phyloP scores from a whole-genome alignment of 2,329 filamentous ascomycete species.

The Fusarium longipes region DNA sequence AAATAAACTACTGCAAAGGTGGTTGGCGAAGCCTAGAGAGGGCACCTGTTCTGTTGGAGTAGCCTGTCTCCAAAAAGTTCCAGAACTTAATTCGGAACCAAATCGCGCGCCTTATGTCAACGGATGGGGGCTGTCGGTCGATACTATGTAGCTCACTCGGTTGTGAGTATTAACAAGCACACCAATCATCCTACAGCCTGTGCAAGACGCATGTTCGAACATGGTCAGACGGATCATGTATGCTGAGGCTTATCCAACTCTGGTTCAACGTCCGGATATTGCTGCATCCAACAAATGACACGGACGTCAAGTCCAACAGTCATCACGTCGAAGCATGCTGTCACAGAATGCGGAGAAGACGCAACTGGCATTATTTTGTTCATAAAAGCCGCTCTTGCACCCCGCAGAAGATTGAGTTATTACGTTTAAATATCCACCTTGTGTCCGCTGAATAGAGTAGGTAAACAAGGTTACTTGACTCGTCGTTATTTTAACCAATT shows the following conservation, averaged over 20 bases:
- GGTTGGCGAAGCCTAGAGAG: neutral
- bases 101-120: constrained; percentile 7
- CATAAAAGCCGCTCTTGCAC: constrained; percentile 8
- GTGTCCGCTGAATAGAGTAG: constrained; percentile 30
- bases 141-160: neutral
- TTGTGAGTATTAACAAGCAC: neutral
- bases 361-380: neutral
- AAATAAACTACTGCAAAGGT: constrained; percentile 23
- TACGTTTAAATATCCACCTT: constrained; percentile 40
- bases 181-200: neutral
- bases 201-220: constrained; percentile 20
- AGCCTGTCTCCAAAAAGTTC: constrained; percentile 23
- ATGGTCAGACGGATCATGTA: neutral
- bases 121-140: neutral
- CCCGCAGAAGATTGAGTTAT: constrained; percentile 27
- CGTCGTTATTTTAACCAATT: neutral
- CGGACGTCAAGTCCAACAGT: neutral
- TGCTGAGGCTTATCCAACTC: constrained; percentile 10
- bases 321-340: constrained; percentile 5
- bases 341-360: neutral
- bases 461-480: constrained; percentile 10
- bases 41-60: constrained; percentile 1
- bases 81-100: constrained; percentile 23
- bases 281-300: constrained; percentile 6
- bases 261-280: constrained; percentile 15